phyloP scores from a whole-genome alignment of 139 green algal species.

The Micractinium sp. region DNA sequence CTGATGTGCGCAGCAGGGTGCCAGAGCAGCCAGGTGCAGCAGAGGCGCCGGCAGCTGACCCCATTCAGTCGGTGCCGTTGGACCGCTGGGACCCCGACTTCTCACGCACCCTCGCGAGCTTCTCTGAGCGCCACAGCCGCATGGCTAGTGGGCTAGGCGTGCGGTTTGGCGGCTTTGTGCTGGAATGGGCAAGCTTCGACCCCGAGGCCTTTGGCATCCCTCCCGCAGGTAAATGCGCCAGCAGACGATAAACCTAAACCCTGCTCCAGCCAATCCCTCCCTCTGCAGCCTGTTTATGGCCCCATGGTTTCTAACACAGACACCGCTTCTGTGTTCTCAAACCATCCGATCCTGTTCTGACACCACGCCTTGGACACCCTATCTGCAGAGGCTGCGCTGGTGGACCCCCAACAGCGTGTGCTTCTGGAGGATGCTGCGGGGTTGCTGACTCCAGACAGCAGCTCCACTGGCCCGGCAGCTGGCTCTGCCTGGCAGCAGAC shows the following conservation, averaged over 20 bases:
- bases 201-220: conserved; percentile 48
- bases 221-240: conserved; percentile 1
- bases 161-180: conserved; percentile 70
- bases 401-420: conserved; percentile 87
- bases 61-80: conserved; percentile 47
- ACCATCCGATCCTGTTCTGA: conserved; percentile 53
- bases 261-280: neutral
- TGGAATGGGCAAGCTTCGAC: conserved; percentile 53
- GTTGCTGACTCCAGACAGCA: conserved; percentile 2
- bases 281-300: neutral
- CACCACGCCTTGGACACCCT: conserved; percentile 48
- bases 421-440: conserved; percentile 57
- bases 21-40: neutral
- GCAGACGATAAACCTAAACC: neutral
- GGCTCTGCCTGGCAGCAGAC: neutral
- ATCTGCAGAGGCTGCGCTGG: conserved; percentile 63
- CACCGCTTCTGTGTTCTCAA: conserved; percentile 50
- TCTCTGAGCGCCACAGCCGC: neutral
- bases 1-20: neutral
- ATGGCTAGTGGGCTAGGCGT: neutral
- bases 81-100: conserved; percentile 64
- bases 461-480: neutral
- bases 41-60: conserved; percentile 19
- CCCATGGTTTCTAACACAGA: neutral
- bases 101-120: too few species aligned